Evolutionary conservation across 495 filamentous ascomycete species (phyloP).

Genomic region (Aspergillus nidulans): DNA sequence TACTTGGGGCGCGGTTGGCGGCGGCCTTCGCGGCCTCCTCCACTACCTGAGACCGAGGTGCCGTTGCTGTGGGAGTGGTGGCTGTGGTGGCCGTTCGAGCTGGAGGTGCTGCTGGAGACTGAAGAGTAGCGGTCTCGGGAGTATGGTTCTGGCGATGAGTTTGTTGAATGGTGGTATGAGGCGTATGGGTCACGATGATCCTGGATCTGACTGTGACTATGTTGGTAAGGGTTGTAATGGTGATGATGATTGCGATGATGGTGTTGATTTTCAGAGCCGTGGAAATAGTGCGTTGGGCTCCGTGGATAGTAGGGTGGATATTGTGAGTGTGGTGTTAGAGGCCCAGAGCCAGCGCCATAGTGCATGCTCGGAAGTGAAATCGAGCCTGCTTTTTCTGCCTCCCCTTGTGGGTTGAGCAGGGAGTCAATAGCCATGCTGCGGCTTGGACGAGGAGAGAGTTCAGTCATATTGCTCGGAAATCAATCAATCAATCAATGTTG

Average conservation of each 20-base stretch:
- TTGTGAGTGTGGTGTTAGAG: conserved; percentile 23
- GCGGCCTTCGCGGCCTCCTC: conserved; percentile 23
- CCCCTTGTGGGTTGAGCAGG: conserved; percentile 30
- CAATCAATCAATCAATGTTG: too few species aligned
- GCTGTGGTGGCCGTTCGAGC: neutral
- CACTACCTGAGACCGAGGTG: too few species aligned
- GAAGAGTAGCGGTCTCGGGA: conserved; percentile 39
- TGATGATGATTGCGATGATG: conserved; percentile 10
- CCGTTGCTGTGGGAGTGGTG: neutral
- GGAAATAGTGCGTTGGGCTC: conserved; percentile 30
- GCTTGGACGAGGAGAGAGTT: conserved; percentile 26
- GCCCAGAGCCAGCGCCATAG: conserved; percentile 2
- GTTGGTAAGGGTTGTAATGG: conserved; percentile 13
- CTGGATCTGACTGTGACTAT: conserved; percentile 8
- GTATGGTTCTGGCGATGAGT: conserved; percentile 35
- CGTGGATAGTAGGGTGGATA: conserved; percentile 30
- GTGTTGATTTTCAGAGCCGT: conserved; percentile 12
- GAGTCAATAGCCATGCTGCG: conserved; percentile 41
- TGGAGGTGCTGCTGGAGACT: conserved; percentile 28
- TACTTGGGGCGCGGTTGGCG: conserved; percentile 47
- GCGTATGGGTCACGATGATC: conserved; percentile 15
- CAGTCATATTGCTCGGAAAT: conserved; percentile 5
- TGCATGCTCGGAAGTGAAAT: conserved; percentile 10
- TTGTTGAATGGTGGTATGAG: conserved; percentile 25
- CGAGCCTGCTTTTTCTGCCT: conserved; percentile 13